phyloP scores from a whole-genome alignment of 805 yeast species.

The Ogataea kodamae region DNA sequence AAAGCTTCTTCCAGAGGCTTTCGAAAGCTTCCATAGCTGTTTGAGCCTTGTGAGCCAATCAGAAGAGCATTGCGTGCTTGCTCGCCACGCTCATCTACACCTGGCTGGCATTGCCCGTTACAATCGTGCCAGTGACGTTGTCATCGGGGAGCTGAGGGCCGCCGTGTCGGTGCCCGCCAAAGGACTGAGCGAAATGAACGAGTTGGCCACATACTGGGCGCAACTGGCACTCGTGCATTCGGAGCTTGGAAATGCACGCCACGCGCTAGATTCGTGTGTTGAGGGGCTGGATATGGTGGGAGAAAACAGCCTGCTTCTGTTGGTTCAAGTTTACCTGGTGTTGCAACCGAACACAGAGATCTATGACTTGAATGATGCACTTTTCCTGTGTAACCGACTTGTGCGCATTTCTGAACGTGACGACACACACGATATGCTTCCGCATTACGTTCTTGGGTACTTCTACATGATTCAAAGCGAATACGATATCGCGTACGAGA shows the following conservation, averaged over 20 bases:
- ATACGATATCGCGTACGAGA: conserved; percentile 51
- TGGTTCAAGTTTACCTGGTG: conserved; percentile 49
- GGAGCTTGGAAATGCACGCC: conserved; percentile 45
- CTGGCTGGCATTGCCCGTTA: conserved; percentile 53
- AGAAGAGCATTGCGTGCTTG: conserved; percentile 40
- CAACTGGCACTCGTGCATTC: conserved; percentile 50
- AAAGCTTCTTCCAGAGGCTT: conserved; percentile 44
- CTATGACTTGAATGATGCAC: conserved; percentile 36
- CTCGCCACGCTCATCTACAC: conserved; percentile 52
- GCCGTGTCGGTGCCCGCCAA: conserved; percentile 51
- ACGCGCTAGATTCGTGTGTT: conserved; percentile 49
- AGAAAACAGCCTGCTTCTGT: conserved; percentile 39
- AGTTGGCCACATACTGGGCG: conserved; percentile 51
- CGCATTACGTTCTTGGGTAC: conserved; percentile 54
- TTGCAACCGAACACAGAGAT: conserved; percentile 31
- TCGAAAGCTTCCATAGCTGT: conserved; percentile 44
- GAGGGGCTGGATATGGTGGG: conserved; percentile 46
- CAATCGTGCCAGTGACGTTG: conserved; percentile 46
- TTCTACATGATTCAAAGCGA: conserved; percentile 46
- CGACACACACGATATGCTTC: conserved; percentile 48
- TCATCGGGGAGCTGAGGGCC: conserved; percentile 47
- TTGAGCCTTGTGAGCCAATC: conserved; percentile 35
- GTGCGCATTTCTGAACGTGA: conserved; percentile 21
- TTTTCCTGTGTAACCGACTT: conserved; percentile 35
- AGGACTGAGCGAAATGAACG: conserved; percentile 41